Conservation (phyloP, 129 eudicot genomes). For the Cynara cardunculus region DNA sequence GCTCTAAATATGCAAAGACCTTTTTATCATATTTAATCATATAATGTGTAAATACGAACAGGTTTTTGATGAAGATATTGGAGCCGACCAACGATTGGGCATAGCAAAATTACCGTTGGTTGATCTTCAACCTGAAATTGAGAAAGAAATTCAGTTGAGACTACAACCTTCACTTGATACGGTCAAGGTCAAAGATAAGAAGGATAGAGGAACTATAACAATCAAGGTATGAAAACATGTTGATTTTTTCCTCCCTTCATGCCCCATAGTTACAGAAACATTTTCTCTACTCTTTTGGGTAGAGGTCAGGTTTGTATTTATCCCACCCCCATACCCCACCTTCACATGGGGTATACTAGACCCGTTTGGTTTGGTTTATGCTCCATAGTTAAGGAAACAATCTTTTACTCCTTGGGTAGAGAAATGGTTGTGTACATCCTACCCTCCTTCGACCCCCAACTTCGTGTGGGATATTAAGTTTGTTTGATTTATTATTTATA, state of each 20-base stretch:
- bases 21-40: not conserved
- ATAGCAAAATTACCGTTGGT: slow-evolving; percentile 57
- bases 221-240: slow-evolving; percentile 47
- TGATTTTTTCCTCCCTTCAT: not conserved
- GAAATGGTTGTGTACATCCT: too few relatives aligned
- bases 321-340: too few relatives aligned
- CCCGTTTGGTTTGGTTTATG: too few relatives aligned
- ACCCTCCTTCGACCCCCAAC: too few relatives aligned
- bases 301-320: too few relatives aligned
- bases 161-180: slow-evolving; percentile 82
- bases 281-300: not conserved
- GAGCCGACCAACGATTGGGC: slow-evolving; percentile 85
- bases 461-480: too few relatives aligned
- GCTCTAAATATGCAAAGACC: not conserved
- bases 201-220: slow-evolving; percentile 88
- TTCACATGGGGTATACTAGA: too few relatives aligned
- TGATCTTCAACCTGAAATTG: slow-evolving; percentile 63
- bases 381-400: too few relatives aligned
- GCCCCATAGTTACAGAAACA: not conserved
- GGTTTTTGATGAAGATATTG: slow-evolving; percentile 92
- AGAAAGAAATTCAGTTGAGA: slow-evolving; percentile 67
- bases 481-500: too few relatives aligned
- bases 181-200: slow-evolving; percentile 88
- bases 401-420: too few relatives aligned
- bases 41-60: slow-evolving; percentile 22